Evolutionary conservation across 768 basidiomycete genomes (phyloP).

Genomic region (Trametes gibbosa): DNA sequence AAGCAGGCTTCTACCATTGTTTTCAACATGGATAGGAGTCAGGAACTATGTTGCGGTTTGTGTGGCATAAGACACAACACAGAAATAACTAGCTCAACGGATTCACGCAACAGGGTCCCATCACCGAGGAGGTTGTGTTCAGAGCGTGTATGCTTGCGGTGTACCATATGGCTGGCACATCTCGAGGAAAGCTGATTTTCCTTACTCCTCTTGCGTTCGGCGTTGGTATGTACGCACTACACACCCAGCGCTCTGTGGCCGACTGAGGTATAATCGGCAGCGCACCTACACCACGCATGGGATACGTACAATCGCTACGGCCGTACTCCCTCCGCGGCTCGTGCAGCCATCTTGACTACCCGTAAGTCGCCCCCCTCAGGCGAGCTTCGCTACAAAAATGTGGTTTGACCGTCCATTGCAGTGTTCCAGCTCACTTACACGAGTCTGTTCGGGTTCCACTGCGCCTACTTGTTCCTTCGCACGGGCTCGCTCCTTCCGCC

Average conservation of each 20-base stretch:
- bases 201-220: conserved; percentile 86
- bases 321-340: conserved; percentile 57
- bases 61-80: conserved; percentile 1
- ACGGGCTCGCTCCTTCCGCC: conserved; percentile 82
- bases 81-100: background rate
- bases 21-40: conserved; percentile 55
- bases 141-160: conserved; percentile 78
- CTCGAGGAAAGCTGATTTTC: conserved; percentile 63
- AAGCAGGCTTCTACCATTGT: conserved; percentile 36
- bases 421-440: conserved; percentile 91
- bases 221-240: conserved; percentile 52
- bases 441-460: conserved; percentile 88
- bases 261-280: conserved; percentile 37
- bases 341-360: conserved; percentile 54
- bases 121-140: conserved; percentile 93
- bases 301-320: conserved; percentile 81
- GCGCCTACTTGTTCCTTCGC: conserved; percentile 80
- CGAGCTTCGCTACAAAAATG: background rate
- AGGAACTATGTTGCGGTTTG: conserved; percentile 66
- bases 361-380: conserved; percentile 41
- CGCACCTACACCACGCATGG: conserved; percentile 91
- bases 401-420: conserved; percentile 28
- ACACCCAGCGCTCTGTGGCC: background rate
- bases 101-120: conserved; percentile 63
- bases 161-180: conserved; percentile 64